Percentiles rank a stretch among this genome's conserved stretches.
phyloP scores from a whole-genome alignment of 108 stramenopile genomes.

The Skeletonema potamos region DNA sequence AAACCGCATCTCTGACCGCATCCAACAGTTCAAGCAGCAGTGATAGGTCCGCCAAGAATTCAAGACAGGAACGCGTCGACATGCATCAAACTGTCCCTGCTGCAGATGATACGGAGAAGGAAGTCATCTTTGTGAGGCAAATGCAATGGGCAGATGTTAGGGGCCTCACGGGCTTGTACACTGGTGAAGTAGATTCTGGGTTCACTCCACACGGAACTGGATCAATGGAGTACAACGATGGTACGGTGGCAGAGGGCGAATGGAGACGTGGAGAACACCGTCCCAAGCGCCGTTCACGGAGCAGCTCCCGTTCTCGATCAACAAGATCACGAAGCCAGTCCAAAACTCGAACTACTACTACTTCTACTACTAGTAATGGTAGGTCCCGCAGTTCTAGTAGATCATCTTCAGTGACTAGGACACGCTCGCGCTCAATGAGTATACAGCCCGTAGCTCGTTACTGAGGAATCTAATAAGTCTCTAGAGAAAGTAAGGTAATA shows the following conservation, averaged over 20 bases:
- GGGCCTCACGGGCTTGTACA: constrained; percentile 31
- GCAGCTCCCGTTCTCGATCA: not conserved
- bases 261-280: constrained; percentile 36
- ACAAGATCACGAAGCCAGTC: not conserved
- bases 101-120: not conserved
- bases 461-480: not conserved
- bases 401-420: not conserved
- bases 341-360: not conserved
- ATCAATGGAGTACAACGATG: constrained; percentile 25
- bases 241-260: constrained; percentile 24
- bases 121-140: constrained; percentile 19
- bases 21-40: not conserved
- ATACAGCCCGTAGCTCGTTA: not conserved
- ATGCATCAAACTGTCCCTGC: not conserved
- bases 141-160: constrained; percentile 38
- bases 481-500: not conserved
- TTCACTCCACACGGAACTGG: constrained; percentile 40
- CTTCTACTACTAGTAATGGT: not conserved
- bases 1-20: not conserved
- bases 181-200: constrained; percentile 27
- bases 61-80: constrained; percentile 8
- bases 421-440: not conserved
- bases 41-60: not conserved
- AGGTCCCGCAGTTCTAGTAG: not conserved
- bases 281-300: not conserved